Percentiles rank a stretch among this genome's conserved stretches.
Conservation (phyloP, 148 eudicot genomes). For the Rhododendron molle region DNA sequence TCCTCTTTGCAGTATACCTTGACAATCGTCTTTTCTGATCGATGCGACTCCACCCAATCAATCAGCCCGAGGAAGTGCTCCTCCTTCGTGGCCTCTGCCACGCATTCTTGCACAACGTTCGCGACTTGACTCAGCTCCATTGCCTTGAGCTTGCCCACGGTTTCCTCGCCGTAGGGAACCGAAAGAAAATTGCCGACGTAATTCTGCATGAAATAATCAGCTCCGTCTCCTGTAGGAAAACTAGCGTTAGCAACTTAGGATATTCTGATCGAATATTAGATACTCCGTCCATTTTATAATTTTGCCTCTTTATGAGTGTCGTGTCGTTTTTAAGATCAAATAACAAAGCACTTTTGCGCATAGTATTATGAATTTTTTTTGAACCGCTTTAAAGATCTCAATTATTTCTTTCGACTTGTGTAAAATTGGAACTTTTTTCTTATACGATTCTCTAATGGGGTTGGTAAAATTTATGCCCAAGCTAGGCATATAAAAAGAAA, state of each 20-base stretch:
- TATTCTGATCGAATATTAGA: too few species aligned
- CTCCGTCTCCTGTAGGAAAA: not conserved
- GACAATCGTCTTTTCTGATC: not conserved
- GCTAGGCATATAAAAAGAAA: not conserved
- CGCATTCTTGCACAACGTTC: not conserved
- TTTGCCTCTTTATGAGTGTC: too few species aligned
- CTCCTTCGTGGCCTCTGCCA: not conserved
- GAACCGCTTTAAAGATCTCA: not conserved
- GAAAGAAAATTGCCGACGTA: conserved; percentile 2
- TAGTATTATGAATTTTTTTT: too few species aligned
- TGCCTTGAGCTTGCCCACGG: not conserved
- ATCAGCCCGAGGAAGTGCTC: not conserved
- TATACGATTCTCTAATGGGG: not conserved
- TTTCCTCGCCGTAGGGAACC: not conserved
- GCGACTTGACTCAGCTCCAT: not conserved
- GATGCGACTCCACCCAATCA: not conserved
- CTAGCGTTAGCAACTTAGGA: not conserved
- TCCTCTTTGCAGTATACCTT: not conserved
- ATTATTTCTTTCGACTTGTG: not conserved
- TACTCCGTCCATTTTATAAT: not conserved
- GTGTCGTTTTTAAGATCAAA: not conserved
- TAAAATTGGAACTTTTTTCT: not conserved
- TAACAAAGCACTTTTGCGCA: not conserved
- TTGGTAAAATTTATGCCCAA: not conserved
- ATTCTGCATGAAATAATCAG: too few species aligned